Base-by-base conservation (phyloP, 1,284 basidiomycete species). In the Apiotrichum sp. region DNA sequence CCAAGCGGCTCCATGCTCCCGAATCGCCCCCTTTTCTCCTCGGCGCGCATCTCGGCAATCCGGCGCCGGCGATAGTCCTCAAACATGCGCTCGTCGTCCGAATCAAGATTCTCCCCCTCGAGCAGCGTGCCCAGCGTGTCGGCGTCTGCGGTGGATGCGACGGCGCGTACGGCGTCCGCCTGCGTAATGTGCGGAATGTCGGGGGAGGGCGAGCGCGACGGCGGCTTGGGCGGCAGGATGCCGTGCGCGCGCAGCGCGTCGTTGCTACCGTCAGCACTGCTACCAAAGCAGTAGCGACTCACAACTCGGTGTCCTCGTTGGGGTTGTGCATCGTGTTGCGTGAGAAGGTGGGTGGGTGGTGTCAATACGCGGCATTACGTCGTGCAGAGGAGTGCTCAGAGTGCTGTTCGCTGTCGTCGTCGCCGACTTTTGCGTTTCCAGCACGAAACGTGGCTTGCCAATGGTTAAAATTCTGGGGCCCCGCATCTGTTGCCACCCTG, bases 231-330 rank as follows among this genome's bases (percentile, higher is more conserved):
- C 6, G 92, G 90, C 22, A 96, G 78, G 66, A 96, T 93, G 40
- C 92, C 92, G 67, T 93, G 84, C 66, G 89, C 89, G 55, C 92
- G 88, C 8, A 96, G 83, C 35, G 88, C 88, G 70, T 93, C 93
- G 76, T 96, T 93, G 76, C 91, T 93, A 71, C 4, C 34, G 29
- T 16, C 36, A 49, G 53, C 46, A 56, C 53, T 49, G n/a, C 6
- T 14, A 10, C 2, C 33, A 6, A 11, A 8, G 46, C 6, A 38
- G 9, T 6, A 9, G 16, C 5, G 35, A 75, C 87, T 76, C 71
- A 91, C 90, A 93, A 93, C 81, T 93, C 91, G 1, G 91, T 93
- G 72, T 95, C 91, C 78, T 92, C 87, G 80, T 91, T 82, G 7
- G 86, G 81, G 71, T 92, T 89, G 61, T 69, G 62, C 71, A 73